A percentile compares a stretch with the other conserved stretches of the same genome.
phyloP scores from a whole-genome alignment of 192 early-diverging fungal genomes.

The Powellomyces hirtus region DNA sequence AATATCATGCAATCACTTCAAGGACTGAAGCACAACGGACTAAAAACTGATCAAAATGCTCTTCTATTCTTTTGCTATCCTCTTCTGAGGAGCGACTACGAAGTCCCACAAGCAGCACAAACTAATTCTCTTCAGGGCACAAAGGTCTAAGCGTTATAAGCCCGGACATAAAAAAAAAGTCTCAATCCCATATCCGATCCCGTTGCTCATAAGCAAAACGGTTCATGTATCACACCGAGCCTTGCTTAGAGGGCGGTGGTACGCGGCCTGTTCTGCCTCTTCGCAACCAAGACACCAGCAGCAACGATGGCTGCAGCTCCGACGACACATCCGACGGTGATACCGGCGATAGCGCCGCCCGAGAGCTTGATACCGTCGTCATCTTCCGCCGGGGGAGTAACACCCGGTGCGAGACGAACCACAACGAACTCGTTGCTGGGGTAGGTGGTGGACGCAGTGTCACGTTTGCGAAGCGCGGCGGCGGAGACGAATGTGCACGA shows the following conservation, averaged over 20 bases:
- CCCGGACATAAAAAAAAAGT: too few species aligned
- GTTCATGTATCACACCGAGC: neutral
- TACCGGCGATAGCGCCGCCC: conserved; percentile 5
- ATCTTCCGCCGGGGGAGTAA: neutral
- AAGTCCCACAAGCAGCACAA: too few species aligned
- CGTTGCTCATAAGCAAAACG: too few species aligned
- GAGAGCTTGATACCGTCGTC: conserved; percentile 2
- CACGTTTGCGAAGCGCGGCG: neutral
- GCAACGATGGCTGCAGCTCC: conserved; percentile 6
- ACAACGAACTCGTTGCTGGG: neutral
- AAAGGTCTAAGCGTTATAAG: too few species aligned
- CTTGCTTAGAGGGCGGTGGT: neutral
- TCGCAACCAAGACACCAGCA: conserved; percentile 1
- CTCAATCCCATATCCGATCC: too few species aligned
- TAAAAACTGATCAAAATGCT: too few species aligned
- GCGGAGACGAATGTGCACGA: neutral
- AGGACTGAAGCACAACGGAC: too few species aligned
- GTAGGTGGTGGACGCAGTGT: neutral
- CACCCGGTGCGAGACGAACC: neutral
- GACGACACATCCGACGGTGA: conserved; percentile 1
- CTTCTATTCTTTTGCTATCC: too few species aligned
- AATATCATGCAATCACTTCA: too few species aligned
- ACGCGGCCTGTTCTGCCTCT: neutral
- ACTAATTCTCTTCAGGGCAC: too few species aligned
- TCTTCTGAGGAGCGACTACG: too few species aligned